Percentiles rank a stretch among this genome's conserved stretches.
Evolutionary conservation across 768 basidiomycete species (phyloP).

Genomic region (Russula vinacea): DNA sequence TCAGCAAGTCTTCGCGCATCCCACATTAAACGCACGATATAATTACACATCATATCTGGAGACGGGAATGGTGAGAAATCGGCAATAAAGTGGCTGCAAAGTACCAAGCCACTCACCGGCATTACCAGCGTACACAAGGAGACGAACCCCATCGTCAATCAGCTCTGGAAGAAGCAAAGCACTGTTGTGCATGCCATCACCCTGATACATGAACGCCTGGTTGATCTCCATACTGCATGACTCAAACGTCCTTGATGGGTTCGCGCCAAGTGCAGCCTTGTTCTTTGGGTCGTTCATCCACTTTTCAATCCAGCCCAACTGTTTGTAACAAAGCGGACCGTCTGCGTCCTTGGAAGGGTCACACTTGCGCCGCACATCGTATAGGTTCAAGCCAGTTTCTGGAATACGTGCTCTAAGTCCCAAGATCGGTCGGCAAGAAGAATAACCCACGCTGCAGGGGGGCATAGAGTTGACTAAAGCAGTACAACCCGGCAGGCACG

Average conservation of each 20-base stretch:
- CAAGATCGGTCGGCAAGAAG: not conserved
- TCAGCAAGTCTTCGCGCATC: not conserved
- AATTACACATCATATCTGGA: conserved; percentile 80
- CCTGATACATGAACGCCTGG: conserved; percentile 73
- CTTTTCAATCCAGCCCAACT: conserved; percentile 84
- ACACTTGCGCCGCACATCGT: conserved; percentile 79
- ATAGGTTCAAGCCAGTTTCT: conserved; percentile 83
- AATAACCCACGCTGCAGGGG: conserved; percentile 62
- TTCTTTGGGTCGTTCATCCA: conserved; percentile 78
- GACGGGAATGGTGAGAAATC: not conserved
- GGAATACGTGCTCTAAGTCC: conserved; percentile 2
- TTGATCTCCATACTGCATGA: conserved; percentile 81
- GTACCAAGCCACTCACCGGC: conserved; percentile 45
- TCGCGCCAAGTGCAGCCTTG: conserved; percentile 78
- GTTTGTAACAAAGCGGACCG: conserved; percentile 61
- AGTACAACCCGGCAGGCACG: conserved; percentile 69
- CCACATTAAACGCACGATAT: conserved; percentile 48
- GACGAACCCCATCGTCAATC: conserved; percentile 73
- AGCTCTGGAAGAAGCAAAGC: conserved; percentile 76
- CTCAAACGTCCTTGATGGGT: conserved; percentile 55
- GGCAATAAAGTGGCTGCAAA: not conserved
- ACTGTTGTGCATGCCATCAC: conserved; percentile 84
- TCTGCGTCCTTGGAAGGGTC: conserved; percentile 63
- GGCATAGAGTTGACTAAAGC: conserved; percentile 67
- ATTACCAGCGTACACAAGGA: conserved; percentile 88